phyloP scores from a whole-genome alignment of 192 early-diverging fungal species.

The Diversispora epigaea region DNA sequence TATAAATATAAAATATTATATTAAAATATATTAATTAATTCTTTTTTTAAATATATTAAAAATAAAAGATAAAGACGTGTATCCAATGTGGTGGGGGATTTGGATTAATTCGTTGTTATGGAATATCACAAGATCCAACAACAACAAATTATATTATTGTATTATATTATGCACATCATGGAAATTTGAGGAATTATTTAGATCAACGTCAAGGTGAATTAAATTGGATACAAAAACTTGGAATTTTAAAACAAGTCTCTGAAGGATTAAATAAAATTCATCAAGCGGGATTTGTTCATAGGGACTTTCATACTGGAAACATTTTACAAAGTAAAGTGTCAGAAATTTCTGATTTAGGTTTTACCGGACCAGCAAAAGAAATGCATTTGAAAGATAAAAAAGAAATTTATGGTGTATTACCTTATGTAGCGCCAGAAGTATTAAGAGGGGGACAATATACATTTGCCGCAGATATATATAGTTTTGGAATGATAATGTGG shows the following conservation, averaged over 20 bases:
- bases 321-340: slow-evolving; percentile 33
- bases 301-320: slow-evolving; percentile 50
- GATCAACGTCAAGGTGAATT: neutral
- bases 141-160: slow-evolving; percentile 12
- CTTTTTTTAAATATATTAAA: neutral
- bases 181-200: slow-evolving; percentile 13
- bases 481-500: slow-evolving; percentile 56
- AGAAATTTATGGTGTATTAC: slow-evolving; percentile 51
- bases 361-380: slow-evolving; percentile 38
- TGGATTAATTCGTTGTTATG: slow-evolving; percentile 16
- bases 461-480: slow-evolving; percentile 52
- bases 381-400: slow-evolving; percentile 44
- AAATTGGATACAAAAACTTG: slow-evolving; percentile 7
- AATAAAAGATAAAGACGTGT: slow-evolving; percentile 16
- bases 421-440: slow-evolving; percentile 55
- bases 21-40: neutral
- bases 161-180: slow-evolving; percentile 13
- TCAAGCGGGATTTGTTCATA: slow-evolving; percentile 44
- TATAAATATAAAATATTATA: neutral
- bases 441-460: slow-evolving; percentile 50
- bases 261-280: slow-evolving; percentile 44
- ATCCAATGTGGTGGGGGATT: neutral
- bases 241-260: slow-evolving; percentile 35
- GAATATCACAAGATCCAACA: slow-evolving; percentile 7
- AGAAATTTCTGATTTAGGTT: slow-evolving; percentile 44